phyloP scores from a whole-genome alignment of 345 rosid genomes.

The Moricandia moricandioides region DNA sequence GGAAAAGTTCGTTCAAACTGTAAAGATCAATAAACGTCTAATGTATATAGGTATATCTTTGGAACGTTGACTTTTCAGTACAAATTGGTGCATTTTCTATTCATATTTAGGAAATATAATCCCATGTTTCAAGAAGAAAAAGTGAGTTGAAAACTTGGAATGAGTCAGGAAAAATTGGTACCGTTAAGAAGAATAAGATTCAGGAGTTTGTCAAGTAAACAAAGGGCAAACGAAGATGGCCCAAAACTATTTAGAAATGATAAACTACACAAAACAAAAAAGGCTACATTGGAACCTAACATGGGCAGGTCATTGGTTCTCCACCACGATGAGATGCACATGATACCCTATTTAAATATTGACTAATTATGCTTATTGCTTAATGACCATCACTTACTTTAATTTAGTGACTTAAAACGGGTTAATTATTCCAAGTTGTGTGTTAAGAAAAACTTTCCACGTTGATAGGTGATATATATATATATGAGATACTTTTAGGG shows the following conservation, averaged over 20 bases:
- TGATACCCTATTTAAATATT: conserved; percentile 27
- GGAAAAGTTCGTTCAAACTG: neutral
- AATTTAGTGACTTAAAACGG: neutral
- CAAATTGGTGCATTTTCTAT: neutral
- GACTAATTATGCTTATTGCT: conserved; percentile 31
- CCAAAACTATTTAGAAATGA: conserved; percentile 23
- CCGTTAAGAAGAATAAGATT: conserved; percentile 27
- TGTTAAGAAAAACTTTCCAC: no score
- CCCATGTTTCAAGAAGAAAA: conserved; percentile 18
- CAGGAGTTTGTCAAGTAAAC: conserved; percentile 31
- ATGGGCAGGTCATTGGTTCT: conserved; percentile 43
- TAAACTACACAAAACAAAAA: neutral
- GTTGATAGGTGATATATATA: no score
- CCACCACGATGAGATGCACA: conserved; percentile 44
- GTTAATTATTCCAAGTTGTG: neutral
- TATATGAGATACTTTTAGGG: no score
- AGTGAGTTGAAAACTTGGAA: neutral
- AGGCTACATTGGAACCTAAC: conserved; percentile 21
- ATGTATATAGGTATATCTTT: neutral
- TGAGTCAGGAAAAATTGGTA: neutral
- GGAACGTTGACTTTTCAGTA: neutral
- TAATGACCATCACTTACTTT: conserved; percentile 29
- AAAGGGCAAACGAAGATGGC: conserved; percentile 36
- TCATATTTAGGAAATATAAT: neutral
- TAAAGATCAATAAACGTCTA: neutral